Evolutionary conservation across 2,329 filamentous ascomycete species (phyloP).

Genomic region (Dryadomyces quercus-mongolicae): DNA sequence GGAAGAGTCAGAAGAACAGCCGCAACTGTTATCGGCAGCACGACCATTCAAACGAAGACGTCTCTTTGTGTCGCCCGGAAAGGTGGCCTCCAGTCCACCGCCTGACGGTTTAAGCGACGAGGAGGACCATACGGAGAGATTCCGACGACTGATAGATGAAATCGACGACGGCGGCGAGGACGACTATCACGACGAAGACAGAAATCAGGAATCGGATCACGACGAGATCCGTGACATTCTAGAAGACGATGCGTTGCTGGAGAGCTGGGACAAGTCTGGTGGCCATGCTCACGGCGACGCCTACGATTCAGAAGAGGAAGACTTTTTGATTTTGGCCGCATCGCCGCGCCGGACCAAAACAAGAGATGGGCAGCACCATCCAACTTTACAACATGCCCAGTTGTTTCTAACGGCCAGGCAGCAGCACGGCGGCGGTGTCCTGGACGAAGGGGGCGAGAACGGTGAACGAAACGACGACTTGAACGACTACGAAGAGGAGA

Average conservation of each 20-base stretch:
- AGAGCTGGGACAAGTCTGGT: neutral
- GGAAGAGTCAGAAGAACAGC: neutral
- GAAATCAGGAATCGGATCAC: neutral
- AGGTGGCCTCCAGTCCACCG: neutral
- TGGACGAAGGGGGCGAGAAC: neutral
- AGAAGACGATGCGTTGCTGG: constrained; percentile 4
- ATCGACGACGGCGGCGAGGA: constrained; percentile 1
- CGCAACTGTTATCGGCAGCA: neutral
- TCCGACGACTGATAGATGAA: neutral
- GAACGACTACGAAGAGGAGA: no score
- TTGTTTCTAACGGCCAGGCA: constrained; percentile 1
- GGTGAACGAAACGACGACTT: neutral
- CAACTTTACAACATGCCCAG: neutral
- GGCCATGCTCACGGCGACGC: neutral
- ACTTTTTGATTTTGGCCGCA: neutral
- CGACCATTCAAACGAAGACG: constrained; percentile 9
- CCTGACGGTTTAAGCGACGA: no score
- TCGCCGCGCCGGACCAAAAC: neutral
- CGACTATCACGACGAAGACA: neutral
- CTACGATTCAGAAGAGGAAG: neutral
- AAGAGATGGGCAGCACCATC: neutral
- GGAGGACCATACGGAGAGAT: neutral
- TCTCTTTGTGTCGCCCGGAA: constrained; percentile 4
- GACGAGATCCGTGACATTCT: constrained; percentile 7
- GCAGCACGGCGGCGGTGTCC: neutral